Base-by-base conservation (phyloP, 2,329 filamentous ascomycete genomes). In the Penicillium digitatum region DNA sequence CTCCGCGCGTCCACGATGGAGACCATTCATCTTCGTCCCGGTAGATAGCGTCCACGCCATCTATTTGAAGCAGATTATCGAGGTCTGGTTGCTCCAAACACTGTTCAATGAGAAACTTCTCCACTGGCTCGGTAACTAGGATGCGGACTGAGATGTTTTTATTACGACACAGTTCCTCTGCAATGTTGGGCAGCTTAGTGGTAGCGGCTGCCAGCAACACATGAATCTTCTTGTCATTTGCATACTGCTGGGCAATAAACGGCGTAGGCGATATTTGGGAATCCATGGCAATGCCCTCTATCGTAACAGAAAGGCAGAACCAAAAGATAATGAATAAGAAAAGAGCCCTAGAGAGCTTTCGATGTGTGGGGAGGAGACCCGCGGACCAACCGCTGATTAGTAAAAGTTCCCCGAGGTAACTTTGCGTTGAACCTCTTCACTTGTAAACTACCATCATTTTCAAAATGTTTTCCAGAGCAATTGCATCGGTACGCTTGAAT, bases 1-100 rank as follows among this genome's bases (percentile, higher is more conserved):
- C 83, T 3, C 88, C 89, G 2, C 92, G 81, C 22, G 80, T 82
- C 93, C 93, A 97, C 0, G 89, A 84, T 12, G 79, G 74, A 1
- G 73, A 77, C 91, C 92, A 96, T 73, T 97, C 94, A 61, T 92
- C 89, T n/a, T 84, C 82, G 68, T 97, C 90, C 9, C 81, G 78
- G 73, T 96, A 92, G 45, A 96, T 80, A 20, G 80, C 89, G 40
- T 95, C 90, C 7, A 97, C 88, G 60, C 88, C 87, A 3, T 85
- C 83, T 5, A 89, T 73, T 3, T 73, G 64, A 12, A 77, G 73
- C 5, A 96, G 75, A 0, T 81, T 73, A 0, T 78, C 74, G 2
- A 94, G 70, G 0, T 80, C 77, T 0, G 92, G 90, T 70, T 96
- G 90, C 72, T 96, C 92, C 3, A 73, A 68, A 32, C 85, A 83